These are phyloP conservation scores for Dactylella cylindrospora DNA, from an alignment of 2,329 filamentous ascomycete species.

Conservation along the genomic window DNA sequence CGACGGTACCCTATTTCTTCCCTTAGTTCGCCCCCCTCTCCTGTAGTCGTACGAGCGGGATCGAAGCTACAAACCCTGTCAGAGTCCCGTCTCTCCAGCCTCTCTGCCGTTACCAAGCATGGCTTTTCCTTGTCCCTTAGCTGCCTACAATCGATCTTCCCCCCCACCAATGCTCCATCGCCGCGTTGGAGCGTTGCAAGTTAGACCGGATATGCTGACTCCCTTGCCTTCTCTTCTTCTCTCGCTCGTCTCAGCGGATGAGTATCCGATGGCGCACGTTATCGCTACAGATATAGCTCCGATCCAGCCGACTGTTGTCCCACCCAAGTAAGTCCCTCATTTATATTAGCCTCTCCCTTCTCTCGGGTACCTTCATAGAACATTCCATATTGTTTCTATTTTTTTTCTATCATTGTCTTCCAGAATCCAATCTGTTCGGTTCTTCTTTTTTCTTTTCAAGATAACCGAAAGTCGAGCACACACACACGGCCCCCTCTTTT, in stretches of 20 bases:
- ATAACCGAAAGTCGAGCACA: slow-evolving; percentile 27
- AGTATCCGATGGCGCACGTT: slow-evolving; percentile 44
- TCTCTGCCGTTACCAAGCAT: slow-evolving; percentile 4
- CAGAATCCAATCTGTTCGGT: slow-evolving; percentile 5
- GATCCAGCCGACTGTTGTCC: slow-evolving; percentile 53
- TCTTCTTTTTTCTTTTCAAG: slow-evolving; percentile 9
- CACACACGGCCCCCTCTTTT: no score
- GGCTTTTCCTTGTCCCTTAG: background rate
- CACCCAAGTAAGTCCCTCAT: slow-evolving; percentile 55
- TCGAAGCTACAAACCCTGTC: slow-evolving; percentile 2
- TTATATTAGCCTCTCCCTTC: slow-evolving; percentile 12
- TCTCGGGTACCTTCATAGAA: slow-evolving; percentile 39
- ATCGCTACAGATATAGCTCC: slow-evolving; percentile 43
- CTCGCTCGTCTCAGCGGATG: slow-evolving; percentile 42
- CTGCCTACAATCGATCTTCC: slow-evolving; percentile 16
- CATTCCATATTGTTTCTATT: slow-evolving; percentile 34
- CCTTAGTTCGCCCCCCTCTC: slow-evolving; percentile 32
- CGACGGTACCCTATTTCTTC: slow-evolving; percentile 6
- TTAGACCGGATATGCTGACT: slow-evolving; percentile 25
- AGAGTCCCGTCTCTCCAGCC: slow-evolving; percentile 24
- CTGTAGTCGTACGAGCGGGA: slow-evolving; percentile 18
- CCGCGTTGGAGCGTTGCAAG: no score
- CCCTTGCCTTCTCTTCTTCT: slow-evolving; percentile 3
- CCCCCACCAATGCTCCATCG: no score
- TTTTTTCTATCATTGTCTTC: slow-evolving; percentile 1